Evolutionary conservation across 2,329 filamentous ascomycete genomes (phyloP), one percentile per base, ranked within the genome.

Genomic region (Penicillium capsulatum): DNA sequence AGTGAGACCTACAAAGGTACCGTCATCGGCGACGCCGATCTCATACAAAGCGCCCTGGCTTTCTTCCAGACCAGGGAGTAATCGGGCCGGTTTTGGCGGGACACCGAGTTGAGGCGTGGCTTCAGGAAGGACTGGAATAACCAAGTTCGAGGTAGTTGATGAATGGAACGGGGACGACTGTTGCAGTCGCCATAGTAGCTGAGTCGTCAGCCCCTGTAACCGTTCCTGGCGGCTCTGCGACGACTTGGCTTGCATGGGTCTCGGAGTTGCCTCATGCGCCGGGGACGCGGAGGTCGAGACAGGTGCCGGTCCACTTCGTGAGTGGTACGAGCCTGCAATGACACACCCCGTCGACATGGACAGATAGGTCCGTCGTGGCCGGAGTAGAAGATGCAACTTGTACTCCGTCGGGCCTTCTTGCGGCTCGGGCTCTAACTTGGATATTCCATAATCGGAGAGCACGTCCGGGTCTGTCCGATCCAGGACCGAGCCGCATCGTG

Each of bases 351-450:
- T 94, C 50, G 80, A 90, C 61, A 83, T 83, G 20, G 75, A 77
- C 24, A 74, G 75, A 63, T 90, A 94, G 5, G 77, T 79, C 45
- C 88, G 78, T 42, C 91, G 77, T 11, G 85, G 82, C 24, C 89
- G 81, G 36, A 96, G 70, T 5, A 97, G 75, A 4, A 98, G 72
- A 66, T 97, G 92, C 30, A 98, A 70, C 65, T 98, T 98, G 69
- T 98, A 98, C 67, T 98, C 92, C 0, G 87, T 94, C 13, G 92
- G 89, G 0, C 92, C 92, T 48, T 94, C 84, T 60, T 97, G 90
- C 4, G 91, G 91, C 63, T 98, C 92, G 9, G 91, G 83, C 48
- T 90, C 83, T 11, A 98, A 70, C 57, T 83, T 87, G 31, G 81
- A 84, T 31, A 92, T 78, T 1, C 76, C 78, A 60, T 80, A 82